Conservation (phyloP, 148 eudicot genomes). For the Nepenthes mirabilis region DNA sequence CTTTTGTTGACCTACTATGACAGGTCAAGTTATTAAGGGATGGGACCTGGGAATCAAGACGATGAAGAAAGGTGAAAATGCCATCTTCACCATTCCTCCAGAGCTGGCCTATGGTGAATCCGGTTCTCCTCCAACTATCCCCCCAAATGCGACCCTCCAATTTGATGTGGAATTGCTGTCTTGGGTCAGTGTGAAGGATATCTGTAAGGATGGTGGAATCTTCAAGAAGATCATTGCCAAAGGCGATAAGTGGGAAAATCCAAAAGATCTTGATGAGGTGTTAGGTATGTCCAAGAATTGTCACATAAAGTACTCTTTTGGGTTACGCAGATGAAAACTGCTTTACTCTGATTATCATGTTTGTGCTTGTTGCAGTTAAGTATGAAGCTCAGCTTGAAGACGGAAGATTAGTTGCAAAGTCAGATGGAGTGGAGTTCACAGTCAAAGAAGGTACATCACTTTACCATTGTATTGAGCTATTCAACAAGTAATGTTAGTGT, state of each 20-base stretch:
- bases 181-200: conserved; percentile 89
- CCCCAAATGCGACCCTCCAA: conserved; percentile 82
- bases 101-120: conserved; percentile 87
- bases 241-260: conserved; percentile 98
- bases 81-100: conserved; percentile 84
- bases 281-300: conserved; percentile 32
- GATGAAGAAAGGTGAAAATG: conserved; percentile 95
- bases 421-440: conserved; percentile 73
- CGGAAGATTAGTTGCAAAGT: conserved; percentile 56
- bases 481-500: not conserved
- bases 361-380: conserved; percentile 34
- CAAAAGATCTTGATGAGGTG: conserved; percentile 89
- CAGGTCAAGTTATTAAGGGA: conserved; percentile 96
- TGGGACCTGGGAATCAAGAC: conserved; percentile 93
- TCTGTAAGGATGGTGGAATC: conserved; percentile 96
- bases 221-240: conserved; percentile 66
- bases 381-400: conserved; percentile 77
- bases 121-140: conserved; percentile 90
- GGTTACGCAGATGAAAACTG: not conserved
- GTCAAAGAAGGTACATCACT: conserved; percentile 50
- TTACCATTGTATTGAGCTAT: not conserved
- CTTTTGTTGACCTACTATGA: not conserved
- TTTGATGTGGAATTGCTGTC: conserved; percentile 85
- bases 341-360: not conserved
- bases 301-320: not conserved